These are phyloP conservation scores for Sphaerosporella brunnea DNA, from an alignment of 495 filamentous ascomycete genomes.

Conservation along the genomic window DNA sequence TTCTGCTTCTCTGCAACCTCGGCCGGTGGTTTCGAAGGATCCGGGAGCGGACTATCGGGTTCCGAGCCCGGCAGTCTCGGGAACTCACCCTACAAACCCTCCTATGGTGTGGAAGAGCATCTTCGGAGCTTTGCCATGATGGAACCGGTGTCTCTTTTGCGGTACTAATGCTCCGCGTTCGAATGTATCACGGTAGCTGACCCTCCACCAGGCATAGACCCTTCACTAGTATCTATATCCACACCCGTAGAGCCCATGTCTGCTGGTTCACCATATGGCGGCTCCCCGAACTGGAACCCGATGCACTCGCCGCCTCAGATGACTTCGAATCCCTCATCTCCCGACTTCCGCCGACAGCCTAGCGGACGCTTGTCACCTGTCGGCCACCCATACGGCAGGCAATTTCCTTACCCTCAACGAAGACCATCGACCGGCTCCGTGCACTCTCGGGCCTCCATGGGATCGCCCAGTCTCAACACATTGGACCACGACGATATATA, in stretches of 20 bases:
- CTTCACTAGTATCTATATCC: constrained; percentile 22
- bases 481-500: constrained; percentile 13
- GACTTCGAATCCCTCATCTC: constrained; percentile 21
- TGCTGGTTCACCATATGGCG: constrained; percentile 17
- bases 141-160: constrained; percentile 8
- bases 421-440: constrained; percentile 19
- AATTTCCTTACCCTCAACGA: constrained; percentile 15
- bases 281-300: constrained; percentile 20
- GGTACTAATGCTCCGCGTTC: constrained; percentile 11
- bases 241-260: constrained; percentile 12
- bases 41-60: constrained; percentile 16
- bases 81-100: constrained; percentile 1
- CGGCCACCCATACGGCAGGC: constrained; percentile 6
- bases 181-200: constrained; percentile 1
- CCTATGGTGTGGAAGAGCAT: not conserved
- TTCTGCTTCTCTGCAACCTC: constrained; percentile 21
- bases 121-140: constrained; percentile 3
- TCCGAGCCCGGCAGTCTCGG: constrained; percentile 19
- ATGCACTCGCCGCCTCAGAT: constrained; percentile 18
- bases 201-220: constrained; percentile 17
- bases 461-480: constrained; percentile 12
- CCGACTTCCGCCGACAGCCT: constrained; percentile 12
- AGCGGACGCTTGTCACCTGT: constrained; percentile 5
- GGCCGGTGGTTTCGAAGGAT: constrained; percentile 19
- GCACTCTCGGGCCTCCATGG: constrained; percentile 16